These are phyloP conservation scores for Diacronema lutheri DNA, from an alignment of 78 protist species.

Conservation along the genomic window DNA sequence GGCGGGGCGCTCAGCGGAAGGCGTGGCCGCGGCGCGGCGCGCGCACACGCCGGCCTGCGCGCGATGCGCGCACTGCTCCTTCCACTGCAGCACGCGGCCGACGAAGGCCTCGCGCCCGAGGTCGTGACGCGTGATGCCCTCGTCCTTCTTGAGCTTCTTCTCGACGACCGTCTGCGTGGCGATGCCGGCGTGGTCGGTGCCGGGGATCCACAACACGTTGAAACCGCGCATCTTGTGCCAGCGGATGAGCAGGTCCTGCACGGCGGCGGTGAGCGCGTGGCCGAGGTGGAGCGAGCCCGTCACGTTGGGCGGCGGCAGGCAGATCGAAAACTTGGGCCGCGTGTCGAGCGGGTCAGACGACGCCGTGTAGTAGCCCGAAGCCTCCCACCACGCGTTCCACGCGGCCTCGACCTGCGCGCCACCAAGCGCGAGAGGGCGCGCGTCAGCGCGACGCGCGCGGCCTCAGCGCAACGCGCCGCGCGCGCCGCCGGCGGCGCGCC, in stretches of 20 bases:
- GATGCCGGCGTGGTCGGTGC: slow-evolving; percentile 99
- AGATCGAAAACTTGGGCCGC: slow-evolving; percentile 54
- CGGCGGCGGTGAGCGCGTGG: slow-evolving; percentile 86
- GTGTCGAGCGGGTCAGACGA: neutral
- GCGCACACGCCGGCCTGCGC: too few relatives aligned
- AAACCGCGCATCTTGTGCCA: slow-evolving; percentile 90
- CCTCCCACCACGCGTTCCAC: slow-evolving; percentile 47
- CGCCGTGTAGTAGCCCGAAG: slow-evolving; percentile 41
- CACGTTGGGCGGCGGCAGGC: slow-evolving; percentile 96
- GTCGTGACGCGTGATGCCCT: neutral
- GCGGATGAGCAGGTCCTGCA: slow-evolving; percentile 56
- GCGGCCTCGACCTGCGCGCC: slow-evolving; percentile 30
- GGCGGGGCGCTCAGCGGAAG: too few relatives aligned
- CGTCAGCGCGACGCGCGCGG: too few relatives aligned
- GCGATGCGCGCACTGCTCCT: slow-evolving; percentile 27
- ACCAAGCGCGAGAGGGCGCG: neutral
- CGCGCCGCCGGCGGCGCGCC: too few relatives aligned
- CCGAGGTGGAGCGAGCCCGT: slow-evolving; percentile 96
- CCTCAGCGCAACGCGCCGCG: too few relatives aligned
- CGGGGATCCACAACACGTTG: slow-evolving; percentile 91
- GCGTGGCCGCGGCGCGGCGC: too few relatives aligned
- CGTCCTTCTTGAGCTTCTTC: slow-evolving; percentile 21
- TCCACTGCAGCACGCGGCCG: slow-evolving; percentile 81
- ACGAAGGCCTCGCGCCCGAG: slow-evolving; percentile 68
- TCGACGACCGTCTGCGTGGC: slow-evolving; percentile 93